Evolutionary conservation across 164 flowering plant species (phyloP).

Genomic region (Kingdonia uniflora): DNA sequence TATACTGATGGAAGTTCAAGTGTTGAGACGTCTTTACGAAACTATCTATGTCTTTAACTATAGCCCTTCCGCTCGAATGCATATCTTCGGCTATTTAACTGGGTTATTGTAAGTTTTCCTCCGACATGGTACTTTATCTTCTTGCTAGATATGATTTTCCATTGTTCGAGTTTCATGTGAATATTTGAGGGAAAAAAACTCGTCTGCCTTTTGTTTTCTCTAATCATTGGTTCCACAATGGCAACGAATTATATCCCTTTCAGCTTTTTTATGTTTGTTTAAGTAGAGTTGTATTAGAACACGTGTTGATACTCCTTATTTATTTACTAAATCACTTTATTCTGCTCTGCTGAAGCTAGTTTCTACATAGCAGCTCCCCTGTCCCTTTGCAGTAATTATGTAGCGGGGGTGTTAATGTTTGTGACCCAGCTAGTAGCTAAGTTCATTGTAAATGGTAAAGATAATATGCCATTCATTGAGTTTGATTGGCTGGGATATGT

Average conservation of each 20-base stretch:
- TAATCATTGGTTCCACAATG: too few species aligned
- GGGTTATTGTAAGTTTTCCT: constrained; percentile 68
- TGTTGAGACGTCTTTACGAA: constrained; percentile 75
- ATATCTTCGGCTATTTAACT: constrained; percentile 67
- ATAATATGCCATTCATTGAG: constrained; percentile 26
- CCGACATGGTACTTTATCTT: neutral
- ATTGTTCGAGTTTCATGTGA: too few species aligned
- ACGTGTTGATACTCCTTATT: neutral
- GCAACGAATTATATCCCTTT: too few species aligned
- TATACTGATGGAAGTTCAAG: constrained; percentile 84
- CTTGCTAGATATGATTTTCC: neutral
- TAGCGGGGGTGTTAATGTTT: constrained; percentile 37
- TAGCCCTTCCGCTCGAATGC: constrained; percentile 85
- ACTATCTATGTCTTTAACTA: constrained; percentile 63
- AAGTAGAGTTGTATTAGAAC: too few species aligned
- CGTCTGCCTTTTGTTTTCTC: too few species aligned
- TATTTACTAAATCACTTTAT: constrained; percentile 7
- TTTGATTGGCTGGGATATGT: constrained; percentile 38
- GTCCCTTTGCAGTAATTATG: constrained; percentile 53
- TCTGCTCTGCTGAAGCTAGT: constrained; percentile 29
- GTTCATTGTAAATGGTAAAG: constrained; percentile 45
- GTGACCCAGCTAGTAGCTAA: constrained; percentile 22
- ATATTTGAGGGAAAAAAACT: too few species aligned
- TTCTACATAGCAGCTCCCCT: constrained; percentile 82
- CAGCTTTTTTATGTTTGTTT: too few species aligned